Evolutionary conservation across 805 yeast genomes (phyloP).

Genomic region (Yamadazyma sp.): DNA sequence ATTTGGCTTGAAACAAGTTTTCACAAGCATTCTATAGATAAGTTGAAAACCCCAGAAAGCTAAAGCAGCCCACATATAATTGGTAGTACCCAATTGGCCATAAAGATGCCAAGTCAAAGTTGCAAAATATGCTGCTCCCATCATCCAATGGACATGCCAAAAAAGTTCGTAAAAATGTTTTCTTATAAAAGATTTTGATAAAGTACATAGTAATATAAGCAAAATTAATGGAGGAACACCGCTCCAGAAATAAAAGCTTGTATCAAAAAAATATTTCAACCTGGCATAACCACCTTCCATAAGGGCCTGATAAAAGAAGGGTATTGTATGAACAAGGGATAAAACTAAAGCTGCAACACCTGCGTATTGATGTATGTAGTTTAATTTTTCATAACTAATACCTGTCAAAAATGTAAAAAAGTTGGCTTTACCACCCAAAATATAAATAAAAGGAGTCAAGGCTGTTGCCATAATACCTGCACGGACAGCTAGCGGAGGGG

Average conservation of each 20-base stretch:
- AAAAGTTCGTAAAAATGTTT: constrained; percentile 44
- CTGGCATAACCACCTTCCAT: constrained; percentile 47
- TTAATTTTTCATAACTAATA: constrained; percentile 53
- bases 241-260: constrained; percentile 22
- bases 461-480: constrained; percentile 52
- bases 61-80: constrained; percentile 49
- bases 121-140: constrained; percentile 47
- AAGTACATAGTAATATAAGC: constrained; percentile 41
- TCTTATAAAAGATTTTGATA: constrained; percentile 41
- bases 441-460: constrained; percentile 47
- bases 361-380: constrained; percentile 48
- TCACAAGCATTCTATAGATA: constrained; percentile 42
- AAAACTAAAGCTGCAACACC: constrained; percentile 42
- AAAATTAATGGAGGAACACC: constrained; percentile 52
- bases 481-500: constrained; percentile 56
- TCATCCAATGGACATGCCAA: constrained; percentile 51
- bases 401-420: constrained; percentile 49
- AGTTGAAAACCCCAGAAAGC: constrained; percentile 52
- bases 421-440: constrained; percentile 53
- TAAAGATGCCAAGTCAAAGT: constrained; percentile 45
- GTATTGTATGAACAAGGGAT: constrained; percentile 48
- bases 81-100: constrained; percentile 29
- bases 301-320: constrained; percentile 43
- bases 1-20: constrained; percentile 46
- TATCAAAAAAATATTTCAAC: constrained; percentile 15